phyloP scores from a whole-genome alignment of 2,329 filamentous ascomycete species.

The Xylariaceae sp. region DNA sequence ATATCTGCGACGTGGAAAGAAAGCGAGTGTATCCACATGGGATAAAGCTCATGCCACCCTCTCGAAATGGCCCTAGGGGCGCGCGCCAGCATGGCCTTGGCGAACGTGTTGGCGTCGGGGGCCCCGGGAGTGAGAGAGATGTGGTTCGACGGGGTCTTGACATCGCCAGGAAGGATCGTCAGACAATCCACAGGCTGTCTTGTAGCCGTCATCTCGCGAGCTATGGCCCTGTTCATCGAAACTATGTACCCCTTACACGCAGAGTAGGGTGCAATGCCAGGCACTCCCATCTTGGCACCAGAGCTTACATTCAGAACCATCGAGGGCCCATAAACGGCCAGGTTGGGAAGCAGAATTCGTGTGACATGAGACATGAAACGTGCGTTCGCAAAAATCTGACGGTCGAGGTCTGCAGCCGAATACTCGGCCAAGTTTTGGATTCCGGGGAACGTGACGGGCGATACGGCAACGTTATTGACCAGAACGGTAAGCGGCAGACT shows the following conservation, averaged over 20 bases:
- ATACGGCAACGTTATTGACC: constrained; percentile 32
- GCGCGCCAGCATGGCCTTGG: constrained; percentile 15
- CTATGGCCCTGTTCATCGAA: constrained; percentile 25
- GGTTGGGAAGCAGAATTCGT: constrained; percentile 27
- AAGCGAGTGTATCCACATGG: constrained; percentile 12
- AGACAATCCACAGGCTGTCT: constrained; percentile 28
- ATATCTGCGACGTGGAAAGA: constrained; percentile 10
- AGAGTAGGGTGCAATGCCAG: constrained; percentile 29
- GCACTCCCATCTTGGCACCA: constrained; percentile 22
- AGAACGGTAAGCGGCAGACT: constrained; percentile 16
- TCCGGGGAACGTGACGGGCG: constrained; percentile 23
- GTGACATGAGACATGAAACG: constrained; percentile 35
- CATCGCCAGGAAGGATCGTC: constrained; percentile 28
- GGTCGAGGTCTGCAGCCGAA: constrained; percentile 27
- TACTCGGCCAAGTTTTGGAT: constrained; percentile 27
- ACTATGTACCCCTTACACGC: constrained; percentile 31
- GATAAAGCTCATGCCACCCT: constrained; percentile 15
- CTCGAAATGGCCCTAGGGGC: constrained; percentile 10
- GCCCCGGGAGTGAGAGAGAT: constrained; percentile 10
- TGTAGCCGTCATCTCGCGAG: constrained; percentile 26
- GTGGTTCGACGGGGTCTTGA: constrained; percentile 20
- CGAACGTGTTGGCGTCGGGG: constrained; percentile 11
- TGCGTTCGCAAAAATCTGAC: constrained; percentile 30
- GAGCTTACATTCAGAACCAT: constrained; percentile 31
- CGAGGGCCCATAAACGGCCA: constrained; percentile 20